Evolutionary conservation across 164 flowering plant genomes (phyloP), one percentile per base, ranked within the genome.

Genomic region (Chimonanthus salicifolius): DNA sequence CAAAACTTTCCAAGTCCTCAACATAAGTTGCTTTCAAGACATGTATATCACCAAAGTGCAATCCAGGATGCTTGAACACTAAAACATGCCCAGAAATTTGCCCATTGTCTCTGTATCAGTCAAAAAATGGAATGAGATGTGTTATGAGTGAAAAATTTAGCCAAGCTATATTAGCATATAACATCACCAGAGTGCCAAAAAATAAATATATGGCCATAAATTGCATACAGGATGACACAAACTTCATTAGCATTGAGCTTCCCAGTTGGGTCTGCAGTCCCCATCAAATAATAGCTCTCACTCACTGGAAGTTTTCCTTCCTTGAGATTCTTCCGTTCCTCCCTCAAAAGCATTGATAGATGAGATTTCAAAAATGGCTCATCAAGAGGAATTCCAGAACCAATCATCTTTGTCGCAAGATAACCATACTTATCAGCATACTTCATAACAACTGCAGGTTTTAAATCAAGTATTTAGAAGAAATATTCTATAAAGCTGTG

Each of bases 31-130:
- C 95, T 18, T 78, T 78, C 49, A 94, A 72, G 2, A 82, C 75
- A 80, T 91, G 98, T 15, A 92, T 78, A 74, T 94, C 98, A 2
- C 98, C 98, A 75, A 88, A 88, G 62, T 94, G 98, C 68, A 90
- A 64, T 10, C 98, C 98, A 58, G 98, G 98, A 83, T 89, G 78
- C 72, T 85, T 82, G 80, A 88, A 94, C 6, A 94, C 97, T 60
- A 94, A 71, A 1, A 91, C 92, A 49, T 83, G 68, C 13, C 97
- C 98, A 0, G 90, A 84, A 64, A 94, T 74, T 76, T 88, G 97
- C 47, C 98, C 98, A 76, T 78, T 81, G 1, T 87, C 92, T 13
- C 98, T 92, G 78, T 72, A 81, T 51, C 10, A 58, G 15, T 50
- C 5, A 46, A 6, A 71, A 54, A 47, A 67, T 2, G 13, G 66